Evolutionary conservation across 163 green algal genomes (phyloP).

Genomic region (Prototheca stagnorum): DNA sequence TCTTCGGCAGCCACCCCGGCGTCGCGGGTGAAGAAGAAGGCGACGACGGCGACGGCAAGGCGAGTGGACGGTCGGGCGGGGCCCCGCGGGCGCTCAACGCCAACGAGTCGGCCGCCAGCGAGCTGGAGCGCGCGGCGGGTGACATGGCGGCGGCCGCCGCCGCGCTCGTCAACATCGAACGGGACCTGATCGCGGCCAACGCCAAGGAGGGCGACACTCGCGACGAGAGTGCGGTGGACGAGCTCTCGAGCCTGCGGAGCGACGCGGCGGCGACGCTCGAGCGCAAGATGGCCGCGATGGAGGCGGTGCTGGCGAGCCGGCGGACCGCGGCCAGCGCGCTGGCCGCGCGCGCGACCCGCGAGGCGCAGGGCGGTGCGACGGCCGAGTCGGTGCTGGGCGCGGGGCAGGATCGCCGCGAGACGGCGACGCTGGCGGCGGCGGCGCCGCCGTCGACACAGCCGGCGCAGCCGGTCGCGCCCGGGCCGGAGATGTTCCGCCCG

Average conservation of each 20-base stretch:
- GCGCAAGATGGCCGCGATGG: constrained; percentile 75
- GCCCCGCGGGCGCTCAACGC: constrained; percentile 29
- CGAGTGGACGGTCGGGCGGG: no score
- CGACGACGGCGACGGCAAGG: no score
- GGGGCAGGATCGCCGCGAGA: constrained; percentile 29
- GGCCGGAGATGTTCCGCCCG: constrained; percentile 18
- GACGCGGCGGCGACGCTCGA: constrained; percentile 66
- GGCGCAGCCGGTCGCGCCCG: constrained; percentile 29
- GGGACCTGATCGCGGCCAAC: constrained; percentile 5
- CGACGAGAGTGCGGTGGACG: no score
- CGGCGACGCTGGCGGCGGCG: constrained; percentile 3
- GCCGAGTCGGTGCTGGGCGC: no score
- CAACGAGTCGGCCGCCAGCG: constrained; percentile 29
- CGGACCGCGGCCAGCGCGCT: no score
- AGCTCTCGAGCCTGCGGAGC: constrained; percentile 26
- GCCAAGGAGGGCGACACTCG: no score
- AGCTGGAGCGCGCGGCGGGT: constrained; percentile 56
- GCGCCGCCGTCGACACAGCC: constrained; percentile 11
- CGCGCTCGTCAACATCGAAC: constrained; percentile 51
- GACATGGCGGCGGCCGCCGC: constrained; percentile 65
- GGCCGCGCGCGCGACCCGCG: no score
- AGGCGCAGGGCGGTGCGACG: no score
- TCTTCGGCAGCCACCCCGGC: constrained; percentile 60
- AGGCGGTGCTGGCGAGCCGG: constrained; percentile 57
- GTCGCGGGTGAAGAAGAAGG: constrained; percentile 38